These are phyloP conservation scores for Diplogelasinospora grovesii DNA, from an alignment of 495 filamentous ascomycete species.

Conservation along the genomic window DNA sequence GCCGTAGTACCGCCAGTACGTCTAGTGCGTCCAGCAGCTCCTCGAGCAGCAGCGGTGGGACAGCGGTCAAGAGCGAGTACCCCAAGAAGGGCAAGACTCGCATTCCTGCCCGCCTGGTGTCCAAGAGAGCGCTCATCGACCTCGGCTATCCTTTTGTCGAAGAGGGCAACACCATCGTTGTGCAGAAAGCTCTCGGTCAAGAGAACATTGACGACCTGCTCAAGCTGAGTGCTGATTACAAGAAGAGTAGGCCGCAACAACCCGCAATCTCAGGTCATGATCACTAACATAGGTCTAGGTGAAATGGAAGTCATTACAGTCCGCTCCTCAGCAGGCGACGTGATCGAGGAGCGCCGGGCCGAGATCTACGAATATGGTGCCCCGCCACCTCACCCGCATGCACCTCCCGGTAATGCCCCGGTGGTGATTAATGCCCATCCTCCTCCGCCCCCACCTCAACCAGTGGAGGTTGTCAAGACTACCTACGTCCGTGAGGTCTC, in stretches of 20 bases:
- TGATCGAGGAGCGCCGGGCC: conserved; percentile 32
- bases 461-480: conserved; percentile 21
- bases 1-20: conserved; percentile 26
- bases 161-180: conserved; percentile 75
- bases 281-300: conserved; percentile 19
- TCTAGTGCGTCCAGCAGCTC: conserved; percentile 44
- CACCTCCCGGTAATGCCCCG: too few species aligned
- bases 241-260: conserved; percentile 35
- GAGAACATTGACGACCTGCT: conserved; percentile 87
- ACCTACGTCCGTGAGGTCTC: conserved; percentile 33
- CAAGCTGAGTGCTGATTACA: conserved; percentile 67
- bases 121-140: conserved; percentile 70
- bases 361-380: conserved; percentile 13
- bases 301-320: conserved; percentile 34
- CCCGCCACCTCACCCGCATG: conserved; percentile 22
- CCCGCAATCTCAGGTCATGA: neutral
- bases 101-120: conserved; percentile 70
- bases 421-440: conserved; percentile 35
- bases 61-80: conserved; percentile 49
- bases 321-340: conserved; percentile 28
- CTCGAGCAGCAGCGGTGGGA: conserved; percentile 32
- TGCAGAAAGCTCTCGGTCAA: conserved; percentile 75
- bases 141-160: conserved; percentile 80
- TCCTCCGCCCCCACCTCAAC: conserved; percentile 28
- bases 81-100: conserved; percentile 84